phyloP scores from a whole-genome alignment of 2,329 filamentous ascomycete species.

The Ophiostoma montium region DNA sequence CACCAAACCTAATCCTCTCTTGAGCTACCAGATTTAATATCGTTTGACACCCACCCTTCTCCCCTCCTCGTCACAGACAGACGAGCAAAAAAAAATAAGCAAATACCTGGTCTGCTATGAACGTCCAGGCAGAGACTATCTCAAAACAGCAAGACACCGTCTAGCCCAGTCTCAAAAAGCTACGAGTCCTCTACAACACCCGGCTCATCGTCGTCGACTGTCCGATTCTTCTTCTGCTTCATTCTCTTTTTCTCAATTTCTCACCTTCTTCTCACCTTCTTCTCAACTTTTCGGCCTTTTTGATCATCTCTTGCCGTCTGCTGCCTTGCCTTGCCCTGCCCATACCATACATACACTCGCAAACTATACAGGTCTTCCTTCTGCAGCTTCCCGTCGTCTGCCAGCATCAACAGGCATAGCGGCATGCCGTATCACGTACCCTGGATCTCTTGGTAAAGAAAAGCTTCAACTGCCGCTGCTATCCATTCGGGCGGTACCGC shows the following conservation, averaged over 20 bases:
- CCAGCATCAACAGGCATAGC: conserved; percentile 29
- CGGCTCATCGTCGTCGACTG: conserved; percentile 1
- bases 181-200: background rate
- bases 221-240: background rate
- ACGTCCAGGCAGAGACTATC: background rate
- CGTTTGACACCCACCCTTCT: conserved; percentile 3
- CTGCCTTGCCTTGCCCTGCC: background rate
- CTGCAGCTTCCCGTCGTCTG: conserved; percentile 34
- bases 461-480: too few relatives aligned
- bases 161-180: conserved; percentile 2
- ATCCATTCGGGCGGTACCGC: too few relatives aligned
- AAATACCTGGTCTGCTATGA: too few relatives aligned
- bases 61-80: background rate
- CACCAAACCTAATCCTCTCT: conserved; percentile 18
- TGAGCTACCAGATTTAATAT: conserved; percentile 13
- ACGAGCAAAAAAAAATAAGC: too few relatives aligned
- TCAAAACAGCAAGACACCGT: background rate
- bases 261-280: background rate
- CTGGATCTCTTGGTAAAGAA: conserved; percentile 18
- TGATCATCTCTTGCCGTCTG: background rate
- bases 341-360: too few relatives aligned
- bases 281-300: background rate
- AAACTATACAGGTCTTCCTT: conserved; percentile 7
- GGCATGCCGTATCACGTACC: conserved; percentile 33
- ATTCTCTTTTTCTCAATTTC: background rate